Conservation (phyloP, 495 filamentous ascomycete genomes). For the Amorphotheca resinae region DNA sequence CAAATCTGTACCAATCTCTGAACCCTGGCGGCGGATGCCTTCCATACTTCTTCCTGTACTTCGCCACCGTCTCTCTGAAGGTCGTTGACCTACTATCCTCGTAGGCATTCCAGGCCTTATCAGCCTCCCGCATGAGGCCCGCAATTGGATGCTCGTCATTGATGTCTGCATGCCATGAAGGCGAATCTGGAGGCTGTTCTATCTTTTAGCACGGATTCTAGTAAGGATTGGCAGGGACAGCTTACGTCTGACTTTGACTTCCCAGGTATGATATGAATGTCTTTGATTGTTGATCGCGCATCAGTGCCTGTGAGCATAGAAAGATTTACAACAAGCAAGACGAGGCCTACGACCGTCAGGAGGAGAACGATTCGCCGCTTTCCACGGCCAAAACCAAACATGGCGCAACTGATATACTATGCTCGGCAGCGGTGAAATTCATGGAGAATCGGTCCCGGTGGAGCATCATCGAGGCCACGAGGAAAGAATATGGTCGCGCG, state of each 20-base stretch:
- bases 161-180: slow-evolving; percentile 11
- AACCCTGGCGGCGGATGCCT: slow-evolving; percentile 63
- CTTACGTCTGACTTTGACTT: slow-evolving; percentile 8
- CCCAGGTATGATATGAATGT: slow-evolving; percentile 16
- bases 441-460: neutral
- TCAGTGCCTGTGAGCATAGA: slow-evolving; percentile 9
- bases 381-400: slow-evolving; percentile 11
- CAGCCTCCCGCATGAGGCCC: slow-evolving; percentile 28
- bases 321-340: slow-evolving; percentile 14
- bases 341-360: slow-evolving; percentile 4
- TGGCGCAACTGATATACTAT: neutral
- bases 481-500: no score
- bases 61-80: slow-evolving; percentile 45
- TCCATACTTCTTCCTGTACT: slow-evolving; percentile 50
- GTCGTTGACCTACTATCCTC: slow-evolving; percentile 31
- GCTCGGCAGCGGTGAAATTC: neutral
- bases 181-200: slow-evolving; percentile 6
- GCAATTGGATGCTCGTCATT: slow-evolving; percentile 32
- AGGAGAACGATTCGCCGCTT: slow-evolving; percentile 13
- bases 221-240: neutral
- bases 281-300: slow-evolving; percentile 12
- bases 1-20: slow-evolving; percentile 54
- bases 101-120: slow-evolving; percentile 28
- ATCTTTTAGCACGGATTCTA: neutral
- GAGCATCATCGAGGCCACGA: neutral